phyloP scores from a whole-genome alignment of 495 filamentous ascomycete genomes.

The Penicillium cosmopolitanum region DNA sequence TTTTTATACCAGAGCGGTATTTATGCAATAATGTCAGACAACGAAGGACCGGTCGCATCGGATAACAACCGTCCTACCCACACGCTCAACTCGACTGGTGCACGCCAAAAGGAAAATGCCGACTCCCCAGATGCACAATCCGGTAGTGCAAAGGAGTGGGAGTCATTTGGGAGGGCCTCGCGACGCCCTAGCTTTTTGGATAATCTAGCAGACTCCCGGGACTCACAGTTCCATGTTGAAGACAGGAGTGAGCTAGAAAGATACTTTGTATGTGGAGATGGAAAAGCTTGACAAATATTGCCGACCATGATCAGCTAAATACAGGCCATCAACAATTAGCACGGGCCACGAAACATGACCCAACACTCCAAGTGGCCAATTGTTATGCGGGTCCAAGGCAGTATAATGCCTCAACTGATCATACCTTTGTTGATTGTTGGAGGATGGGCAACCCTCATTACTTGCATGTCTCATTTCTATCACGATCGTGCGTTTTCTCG shows the following conservation, averaged over 20 bases:
- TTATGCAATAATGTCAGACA: not conserved
- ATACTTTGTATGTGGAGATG: conserved; percentile 40
- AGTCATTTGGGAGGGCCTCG: conserved; percentile 30
- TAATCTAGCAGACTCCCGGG: conserved; percentile 40
- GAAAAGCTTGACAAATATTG: not conserved
- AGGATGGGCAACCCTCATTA: conserved; percentile 73
- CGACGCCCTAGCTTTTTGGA: conserved; percentile 45
- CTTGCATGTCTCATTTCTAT: conserved; percentile 59
- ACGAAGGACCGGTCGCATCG: not conserved
- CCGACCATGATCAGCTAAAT: not conserved
- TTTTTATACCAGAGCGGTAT: not conserved
- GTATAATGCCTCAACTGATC: conserved; percentile 81
- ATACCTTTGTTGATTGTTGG: conserved; percentile 71
- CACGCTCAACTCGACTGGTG: not conserved
- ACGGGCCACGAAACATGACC: conserved; percentile 69
- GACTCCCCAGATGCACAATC: not conserved
- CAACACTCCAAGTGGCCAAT: conserved; percentile 82
- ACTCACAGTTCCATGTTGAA: conserved; percentile 39
- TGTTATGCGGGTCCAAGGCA: conserved; percentile 79
- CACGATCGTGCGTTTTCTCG: conserved; percentile 46
- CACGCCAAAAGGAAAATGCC: conserved; percentile 25
- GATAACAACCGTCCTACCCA: not conserved
- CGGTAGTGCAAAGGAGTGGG: conserved; percentile 27
- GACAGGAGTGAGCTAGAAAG: conserved; percentile 44
- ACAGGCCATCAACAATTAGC: conserved; percentile 22